Evolutionary conservation across 2,329 filamentous ascomycete genomes (phyloP), one percentile per base, ranked within the genome.

Genomic region (Metarhizium guizhouense): DNA sequence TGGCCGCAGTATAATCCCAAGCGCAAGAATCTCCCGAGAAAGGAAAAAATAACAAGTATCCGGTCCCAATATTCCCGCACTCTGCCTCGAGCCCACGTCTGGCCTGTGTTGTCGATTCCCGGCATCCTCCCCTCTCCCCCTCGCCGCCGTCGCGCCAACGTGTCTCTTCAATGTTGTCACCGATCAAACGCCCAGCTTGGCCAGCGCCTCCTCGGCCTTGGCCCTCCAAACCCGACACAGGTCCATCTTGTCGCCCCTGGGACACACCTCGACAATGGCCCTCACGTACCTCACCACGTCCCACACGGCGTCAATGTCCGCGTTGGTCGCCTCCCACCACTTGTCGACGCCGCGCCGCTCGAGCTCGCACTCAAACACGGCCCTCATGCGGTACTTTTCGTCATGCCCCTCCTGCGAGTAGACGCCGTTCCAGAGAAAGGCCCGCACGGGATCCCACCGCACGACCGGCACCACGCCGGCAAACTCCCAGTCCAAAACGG

Each of bases 401-500:
- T 51, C 55, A 18, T 57, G 55, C 7, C 61, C 57, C 4, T 62
- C 63, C 11, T 58, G 59, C 32, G 42, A 54, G n/a, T 42, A 52
- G 56, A 53, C 58, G 25, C 58, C 63, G 47, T 68, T 71, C 67
- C 68, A 72, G 2, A 71, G 59, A 50, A 74, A 73, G 7, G 67
- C 65, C n/a, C 61, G 57, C 4, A 59, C 59, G 2, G 71, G 69
- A 52, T 71, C 67, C 70, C 71, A 75, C 14, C 63, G 60, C 30
- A 61, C 59, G 6, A 62, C 61, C 1, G 72, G 69, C 14, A 74
- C 67, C 1, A 73, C 62, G 16, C 63, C 63, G 1, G 67, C 61
- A 47, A 74, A 74, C 56, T 73, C 72, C 70, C 69, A 74, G 62
- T 69, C 68, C 11, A 70, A 57, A 13, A 73, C 61, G 1, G 58